Conservation (phyloP, 805 yeast genomes). For the Lipomyces japonicus region DNA sequence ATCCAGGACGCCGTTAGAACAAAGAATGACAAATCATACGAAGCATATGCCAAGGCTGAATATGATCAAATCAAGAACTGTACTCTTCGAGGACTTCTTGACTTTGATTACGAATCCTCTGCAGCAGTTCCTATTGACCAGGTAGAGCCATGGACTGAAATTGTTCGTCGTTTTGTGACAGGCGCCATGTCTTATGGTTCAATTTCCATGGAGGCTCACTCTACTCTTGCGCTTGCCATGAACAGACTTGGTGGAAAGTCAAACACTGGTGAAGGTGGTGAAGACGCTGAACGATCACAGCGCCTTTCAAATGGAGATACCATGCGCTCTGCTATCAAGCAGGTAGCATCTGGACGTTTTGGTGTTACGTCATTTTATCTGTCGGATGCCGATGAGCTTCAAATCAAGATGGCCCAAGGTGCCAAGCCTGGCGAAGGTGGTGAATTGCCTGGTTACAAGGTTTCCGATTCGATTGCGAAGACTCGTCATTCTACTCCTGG, state of each 20-base stretch:
- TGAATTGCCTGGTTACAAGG: conserved; percentile 94
- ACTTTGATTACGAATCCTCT: conserved; percentile 73
- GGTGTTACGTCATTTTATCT: conserved; percentile 95
- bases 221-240: conserved; percentile 97
- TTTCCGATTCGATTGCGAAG: conserved; percentile 79
- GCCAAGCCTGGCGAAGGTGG: conserved; percentile 99
- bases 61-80: conserved; percentile 87
- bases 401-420: conserved; percentile 98
- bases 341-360: conserved; percentile 95
- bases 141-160: conserved; percentile 99
- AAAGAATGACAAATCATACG: conserved; percentile 91
- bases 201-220: conserved; percentile 96
- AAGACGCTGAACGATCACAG: conserved; percentile 84
- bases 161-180: conserved; percentile 94
- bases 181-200: conserved; percentile 99
- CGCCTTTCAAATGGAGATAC: conserved; percentile 87
- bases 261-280: conserved; percentile 99
- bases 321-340: conserved; percentile 98
- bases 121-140: conserved; percentile 88
- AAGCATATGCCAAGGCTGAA: conserved; percentile 82
- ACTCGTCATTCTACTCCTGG: conserved; percentile 96
- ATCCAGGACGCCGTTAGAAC: conserved; percentile 98
- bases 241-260: conserved; percentile 96
- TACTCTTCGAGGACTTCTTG: conserved; percentile 89
- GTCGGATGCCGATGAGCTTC: conserved; percentile 95